Base-by-base conservation (phyloP, 169 alveolate genomes). In the Plasmodium sp. region DNA sequence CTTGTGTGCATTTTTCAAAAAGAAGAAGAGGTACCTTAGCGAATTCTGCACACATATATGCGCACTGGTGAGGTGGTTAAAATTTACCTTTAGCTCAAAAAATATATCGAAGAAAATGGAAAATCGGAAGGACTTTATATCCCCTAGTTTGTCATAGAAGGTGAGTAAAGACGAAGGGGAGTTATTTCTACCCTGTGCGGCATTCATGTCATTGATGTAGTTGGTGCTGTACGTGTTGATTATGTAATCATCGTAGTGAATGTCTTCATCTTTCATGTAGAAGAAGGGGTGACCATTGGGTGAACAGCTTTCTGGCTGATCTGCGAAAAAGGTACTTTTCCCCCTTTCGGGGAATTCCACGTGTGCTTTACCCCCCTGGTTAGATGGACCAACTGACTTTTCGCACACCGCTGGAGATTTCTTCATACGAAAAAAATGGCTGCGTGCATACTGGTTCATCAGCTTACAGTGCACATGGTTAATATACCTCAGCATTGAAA, bases 181-280 rank as follows among this genome's bases (percentile, higher is more conserved):
- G 45, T 54, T 31, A 33, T 41, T 31, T 62, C 34, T 43, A 27
- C 81, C 93, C 5, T 80, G 45, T 39, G 43, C 51, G 45, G 80
- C 31, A 77, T 88, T 77, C 71, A 62, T 88, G 43, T 88, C 94
- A 58, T 88, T 75, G 58, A 90, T 90, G 72, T 80, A 90, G 82
- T 90, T 90, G 9, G 94, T 90, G 36, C 94, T 90, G 58, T 90
- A 90, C 6, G 94, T 90, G 72, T 90, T 90, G 43, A 80, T 62
- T 80, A 90, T 90, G 75, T 90, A 90, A 58, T 90, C 90, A 22
- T 90, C 77, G 82, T 56, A 90, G n/a, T 14, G 74, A 43, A 90
- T 90, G 18, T 90, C 94, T 80, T 90, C 94, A 81, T 90, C 58
- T 41, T 90, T 79, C 94, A 90, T 90, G 51, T 90, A 90, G 39